A percentile compares a stretch with the other conserved stretches of the same genome.
These are phyloP conservation scores for Candolleomyces aberdarensis DNA, from an alignment of 768 basidiomycete genomes.

Conservation along the genomic window DNA sequence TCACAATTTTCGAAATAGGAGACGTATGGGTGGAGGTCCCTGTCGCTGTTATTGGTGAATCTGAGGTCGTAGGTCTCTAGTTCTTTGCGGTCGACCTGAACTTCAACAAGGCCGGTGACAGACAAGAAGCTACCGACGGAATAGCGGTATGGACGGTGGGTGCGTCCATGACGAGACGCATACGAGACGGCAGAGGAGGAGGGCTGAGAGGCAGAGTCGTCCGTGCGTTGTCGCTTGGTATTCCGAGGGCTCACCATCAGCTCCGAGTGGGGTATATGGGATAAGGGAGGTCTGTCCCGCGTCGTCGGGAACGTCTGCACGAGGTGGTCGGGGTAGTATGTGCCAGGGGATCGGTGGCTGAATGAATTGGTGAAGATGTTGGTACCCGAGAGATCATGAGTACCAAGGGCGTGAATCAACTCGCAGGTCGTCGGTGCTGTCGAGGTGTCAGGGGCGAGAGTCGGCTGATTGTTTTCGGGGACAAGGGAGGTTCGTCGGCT, in stretches of 20 bases:
- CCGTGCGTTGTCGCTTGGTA: constrained; percentile 72
- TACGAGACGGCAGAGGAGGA: constrained; percentile 64
- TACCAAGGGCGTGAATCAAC: constrained; percentile 45
- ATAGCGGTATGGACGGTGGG: too few relatives aligned
- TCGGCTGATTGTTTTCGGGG: constrained; percentile 54
- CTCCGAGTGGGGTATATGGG: constrained; percentile 32
- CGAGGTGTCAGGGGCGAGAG: constrained; percentile 68
- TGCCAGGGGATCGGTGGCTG: constrained; percentile 57
- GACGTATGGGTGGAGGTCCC: too few relatives aligned
- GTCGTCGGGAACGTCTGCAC: constrained; percentile 46
- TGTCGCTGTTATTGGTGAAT: too few relatives aligned
- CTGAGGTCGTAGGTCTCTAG: too few relatives aligned
- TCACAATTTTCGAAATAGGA: too few relatives aligned
- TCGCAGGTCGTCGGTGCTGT: constrained; percentile 51
- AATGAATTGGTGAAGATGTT: constrained; percentile 32
- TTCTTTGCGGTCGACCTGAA: too few relatives aligned
- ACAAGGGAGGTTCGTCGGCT: constrained; percentile 72
- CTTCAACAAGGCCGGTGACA: too few relatives aligned
- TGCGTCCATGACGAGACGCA: constrained; percentile 21
- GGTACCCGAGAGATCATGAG: constrained; percentile 20
- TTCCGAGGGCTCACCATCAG: constrained; percentile 42
- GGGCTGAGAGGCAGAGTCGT: constrained; percentile 50
- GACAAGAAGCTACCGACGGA: too few relatives aligned
- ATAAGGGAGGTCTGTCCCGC: constrained; percentile 54
- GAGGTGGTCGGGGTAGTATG: constrained; percentile 72